A percentile compares a stretch with the other conserved stretches of the same genome.
These are phyloP conservation scores for Colletotrichum sp. DNA, from an alignment of 2,329 filamentous ascomycete species.

Conservation along the genomic window DNA sequence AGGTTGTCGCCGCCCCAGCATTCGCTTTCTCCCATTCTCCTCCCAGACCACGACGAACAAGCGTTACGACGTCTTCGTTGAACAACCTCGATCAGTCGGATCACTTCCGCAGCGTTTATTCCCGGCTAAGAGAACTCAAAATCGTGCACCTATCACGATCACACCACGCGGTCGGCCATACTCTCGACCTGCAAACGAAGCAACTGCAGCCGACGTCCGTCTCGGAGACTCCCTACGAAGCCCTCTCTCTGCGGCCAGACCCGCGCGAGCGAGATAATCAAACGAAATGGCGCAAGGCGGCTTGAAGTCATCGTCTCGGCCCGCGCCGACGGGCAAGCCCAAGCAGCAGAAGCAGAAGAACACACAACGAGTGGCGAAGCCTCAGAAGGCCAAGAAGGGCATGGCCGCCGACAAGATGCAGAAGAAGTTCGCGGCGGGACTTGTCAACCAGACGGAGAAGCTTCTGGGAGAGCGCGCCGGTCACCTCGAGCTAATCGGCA, in stretches of 20 bases:
- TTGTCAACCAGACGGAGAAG: constrained; percentile 60
- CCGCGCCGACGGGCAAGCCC: constrained; percentile 41
- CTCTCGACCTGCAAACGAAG: background rate
- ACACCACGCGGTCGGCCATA: background rate
- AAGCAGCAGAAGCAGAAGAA: constrained; percentile 37
- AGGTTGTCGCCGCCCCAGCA: background rate
- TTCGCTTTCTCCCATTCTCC: background rate
- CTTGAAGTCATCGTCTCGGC: constrained; percentile 51
- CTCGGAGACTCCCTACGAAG: background rate
- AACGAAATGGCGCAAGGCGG: constrained; percentile 58
- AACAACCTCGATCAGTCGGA: background rate
- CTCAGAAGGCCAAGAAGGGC: constrained; percentile 48
- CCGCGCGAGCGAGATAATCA: background rate
- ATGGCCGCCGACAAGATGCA: constrained; percentile 54
- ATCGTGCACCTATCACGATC: background rate
- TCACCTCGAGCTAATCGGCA: constrained; percentile 64
- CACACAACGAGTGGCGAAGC: constrained; percentile 53
- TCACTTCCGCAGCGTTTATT: background rate
- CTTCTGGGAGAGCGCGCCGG: constrained; percentile 64
- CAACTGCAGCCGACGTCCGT: background rate
- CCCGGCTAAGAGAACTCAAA: background rate
- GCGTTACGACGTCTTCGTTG: background rate
- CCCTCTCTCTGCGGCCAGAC: background rate
- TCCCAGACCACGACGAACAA: background rate
- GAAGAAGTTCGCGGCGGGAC: constrained; percentile 59